Evolutionary conservation across 495 filamentous ascomycete genomes (phyloP), one percentile per base, ranked within the genome.

Genomic region (Hypoxylon cercidicola): DNA sequence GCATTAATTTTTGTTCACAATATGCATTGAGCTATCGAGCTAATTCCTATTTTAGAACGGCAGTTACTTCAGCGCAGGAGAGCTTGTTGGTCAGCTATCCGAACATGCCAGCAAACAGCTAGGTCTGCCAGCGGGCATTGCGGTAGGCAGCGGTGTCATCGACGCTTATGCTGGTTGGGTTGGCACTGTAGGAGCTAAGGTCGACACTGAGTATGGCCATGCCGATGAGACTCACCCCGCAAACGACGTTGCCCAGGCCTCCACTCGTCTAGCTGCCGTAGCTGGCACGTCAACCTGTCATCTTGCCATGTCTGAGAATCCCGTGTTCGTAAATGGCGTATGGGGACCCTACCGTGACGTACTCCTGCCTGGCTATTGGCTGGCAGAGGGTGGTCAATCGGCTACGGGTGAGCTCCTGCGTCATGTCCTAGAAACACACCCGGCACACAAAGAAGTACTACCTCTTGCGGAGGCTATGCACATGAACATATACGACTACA

Each of bases 131-230:
- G 79, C 89, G 4, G 95, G 94, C 8, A 94, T 96, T 68, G 92
- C 95, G 13, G 88, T 99, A 58, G 95, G 95, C 16, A 95, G 90
- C 66, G 93, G 94, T 72, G 95, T 99, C 35, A 99, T 99, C 64
- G 95, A 99, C 78, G 94, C 95, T 4, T 99, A 99, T 74, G 95
- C 95, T 15, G 95, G 95, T 20, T 99, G 95, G 95, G 92, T 99
- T 59, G 95, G 95, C 35, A 97, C 94, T 2, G 95, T 99, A n/a
- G 94, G 95, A 50, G 93, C 95, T 12, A 97, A 97, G 74, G 91
- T 97, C 60, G 78, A 89, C 40, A 80, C 96, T 9, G 79, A 77
- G 39, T 75, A 80, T 23, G 82, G 85, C n/a, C 80, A 87, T 18
- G 76, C 93, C 8, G 86, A 84, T 68, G 74, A 80, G 10, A 81